Conservation (phyloP, 768 basidiomycete genomes). For the Nidularia pulvinata region DNA sequence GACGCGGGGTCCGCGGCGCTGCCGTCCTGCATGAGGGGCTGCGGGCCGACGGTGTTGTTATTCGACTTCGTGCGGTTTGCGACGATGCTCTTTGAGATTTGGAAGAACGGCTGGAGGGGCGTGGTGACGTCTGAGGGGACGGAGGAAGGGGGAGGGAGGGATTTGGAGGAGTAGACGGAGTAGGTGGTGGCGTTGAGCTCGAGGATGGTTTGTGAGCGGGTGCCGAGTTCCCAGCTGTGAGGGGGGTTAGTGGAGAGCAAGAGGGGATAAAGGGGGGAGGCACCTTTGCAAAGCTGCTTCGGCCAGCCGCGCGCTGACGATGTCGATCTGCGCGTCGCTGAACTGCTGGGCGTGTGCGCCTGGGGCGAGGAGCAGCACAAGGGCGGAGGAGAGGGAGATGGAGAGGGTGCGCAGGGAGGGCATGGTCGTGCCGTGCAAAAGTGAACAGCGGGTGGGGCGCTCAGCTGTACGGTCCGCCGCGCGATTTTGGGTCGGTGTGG, state of each 20-base stretch:
- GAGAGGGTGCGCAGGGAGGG: not conserved
- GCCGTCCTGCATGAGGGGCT: slow-evolving; percentile 56
- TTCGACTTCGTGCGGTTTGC: slow-evolving; percentile 39
- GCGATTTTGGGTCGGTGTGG: not conserved
- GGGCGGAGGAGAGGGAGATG: not conserved
- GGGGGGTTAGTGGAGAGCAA: not conserved
- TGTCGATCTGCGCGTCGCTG: slow-evolving; percentile 21
- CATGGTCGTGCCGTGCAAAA: not conserved
- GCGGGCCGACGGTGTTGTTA: slow-evolving; percentile 43
- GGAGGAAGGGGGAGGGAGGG: slow-evolving; percentile 33
- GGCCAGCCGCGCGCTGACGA: slow-evolving; percentile 31
- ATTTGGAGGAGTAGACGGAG: slow-evolving; percentile 37
- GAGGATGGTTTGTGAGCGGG: slow-evolving; percentile 47
- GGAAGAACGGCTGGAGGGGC: slow-evolving; percentile 52
- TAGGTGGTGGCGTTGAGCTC: slow-evolving; percentile 41
- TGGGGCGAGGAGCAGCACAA: not conserved
- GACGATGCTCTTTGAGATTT: slow-evolving; percentile 53
- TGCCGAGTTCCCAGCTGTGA: slow-evolving; percentile 56
- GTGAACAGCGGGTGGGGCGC: too few relatives aligned
- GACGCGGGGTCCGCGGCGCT: slow-evolving; percentile 80
- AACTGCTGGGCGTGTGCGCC: not conserved
- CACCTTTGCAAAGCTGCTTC: slow-evolving; percentile 36
- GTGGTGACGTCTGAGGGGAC: slow-evolving; percentile 26
- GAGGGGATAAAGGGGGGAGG: not conserved
- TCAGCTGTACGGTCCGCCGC: not conserved